Conservation (phyloP, 352 stramenopile species). For the Phytophthora rubi region DNA sequence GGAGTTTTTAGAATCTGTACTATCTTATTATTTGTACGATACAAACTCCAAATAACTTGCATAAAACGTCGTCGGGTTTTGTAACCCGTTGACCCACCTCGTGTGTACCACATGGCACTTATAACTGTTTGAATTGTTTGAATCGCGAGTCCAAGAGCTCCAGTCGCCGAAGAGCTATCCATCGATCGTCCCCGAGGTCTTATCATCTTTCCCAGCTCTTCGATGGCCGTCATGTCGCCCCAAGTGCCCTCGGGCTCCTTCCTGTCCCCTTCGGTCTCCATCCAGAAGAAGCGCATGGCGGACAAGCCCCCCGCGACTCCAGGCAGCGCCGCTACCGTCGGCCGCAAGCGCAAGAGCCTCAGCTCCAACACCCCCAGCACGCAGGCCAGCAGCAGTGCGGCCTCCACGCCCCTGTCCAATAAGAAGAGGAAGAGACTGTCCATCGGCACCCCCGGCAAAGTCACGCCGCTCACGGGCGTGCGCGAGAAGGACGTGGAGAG, state of each 20-base stretch:
- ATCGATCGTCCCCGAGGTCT: conserved; percentile 19
- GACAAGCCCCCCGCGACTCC: conserved; percentile 11
- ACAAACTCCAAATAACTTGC: no score
- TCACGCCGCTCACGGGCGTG: conserved; percentile 58
- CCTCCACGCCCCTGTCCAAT: conserved; percentile 22
- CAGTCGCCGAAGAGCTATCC: background rate
- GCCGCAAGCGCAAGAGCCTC: conserved; percentile 68
- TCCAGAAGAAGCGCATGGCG: conserved; percentile 18
- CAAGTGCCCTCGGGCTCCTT: conserved; percentile 16
- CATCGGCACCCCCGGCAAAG: conserved; percentile 77
- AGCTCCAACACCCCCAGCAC: conserved; percentile 24
- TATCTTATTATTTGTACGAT: no score
- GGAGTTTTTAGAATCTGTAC: no score
- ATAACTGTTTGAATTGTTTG: background rate
- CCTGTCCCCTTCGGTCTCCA: conserved; percentile 22
- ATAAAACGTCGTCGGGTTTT: no score
- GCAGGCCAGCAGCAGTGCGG: conserved; percentile 20
- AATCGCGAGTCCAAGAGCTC: conserved; percentile 1
- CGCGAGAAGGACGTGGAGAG: conserved; percentile 74
- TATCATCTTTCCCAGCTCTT: conserved; percentile 4
- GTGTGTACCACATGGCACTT: background rate
- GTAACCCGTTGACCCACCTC: background rate
- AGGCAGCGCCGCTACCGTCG: conserved; percentile 4
- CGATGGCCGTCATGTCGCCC: conserved; percentile 33
- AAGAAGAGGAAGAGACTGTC: conserved; percentile 74